These are phyloP conservation scores for Dendrobium catenatum DNA, from an alignment of 106 monocot genomes.

Conservation along the genomic window DNA sequence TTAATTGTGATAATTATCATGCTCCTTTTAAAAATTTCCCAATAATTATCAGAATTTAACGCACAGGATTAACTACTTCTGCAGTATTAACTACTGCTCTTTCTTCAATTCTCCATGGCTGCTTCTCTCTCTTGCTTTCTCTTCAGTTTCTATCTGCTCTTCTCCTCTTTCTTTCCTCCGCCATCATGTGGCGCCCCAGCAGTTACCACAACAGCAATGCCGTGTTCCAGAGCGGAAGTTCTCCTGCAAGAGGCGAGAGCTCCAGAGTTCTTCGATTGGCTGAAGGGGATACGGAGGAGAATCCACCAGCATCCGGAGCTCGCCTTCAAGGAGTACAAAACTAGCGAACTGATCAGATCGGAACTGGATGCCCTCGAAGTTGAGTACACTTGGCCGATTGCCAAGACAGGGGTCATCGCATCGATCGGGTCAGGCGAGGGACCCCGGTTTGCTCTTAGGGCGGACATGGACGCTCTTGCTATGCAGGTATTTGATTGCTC, in stretches of 20 bases:
- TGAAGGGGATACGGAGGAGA: constrained; percentile 35
- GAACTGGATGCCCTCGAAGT: constrained; percentile 63
- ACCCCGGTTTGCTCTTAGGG: constrained; percentile 52
- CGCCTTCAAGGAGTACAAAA: constrained; percentile 53
- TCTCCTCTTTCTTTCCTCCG: background rate
- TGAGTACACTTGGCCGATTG: constrained; percentile 58
- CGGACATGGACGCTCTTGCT: constrained; percentile 71
- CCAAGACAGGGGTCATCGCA: constrained; percentile 69
- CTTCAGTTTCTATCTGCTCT: background rate
- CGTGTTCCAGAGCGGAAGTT: background rate
- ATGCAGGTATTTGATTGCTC: constrained; percentile 30
- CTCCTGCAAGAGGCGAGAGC: constrained; percentile 19
- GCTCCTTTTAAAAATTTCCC: too few relatives aligned
- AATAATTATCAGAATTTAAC: too few relatives aligned
- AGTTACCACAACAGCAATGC: background rate
- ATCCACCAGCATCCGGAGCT: constrained; percentile 81
- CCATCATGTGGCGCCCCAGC: background rate
- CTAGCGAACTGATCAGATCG: constrained; percentile 48
- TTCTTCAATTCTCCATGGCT: background rate
- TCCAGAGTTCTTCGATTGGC: constrained; percentile 46
- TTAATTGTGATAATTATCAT: too few relatives aligned
- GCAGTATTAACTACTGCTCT: too few relatives aligned
- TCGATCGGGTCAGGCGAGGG: constrained; percentile 51
- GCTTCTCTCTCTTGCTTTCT: background rate
- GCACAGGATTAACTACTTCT: too few relatives aligned